phyloP scores from a whole-genome alignment of 345 rosid species.

The Anastatica hierochuntica region DNA sequence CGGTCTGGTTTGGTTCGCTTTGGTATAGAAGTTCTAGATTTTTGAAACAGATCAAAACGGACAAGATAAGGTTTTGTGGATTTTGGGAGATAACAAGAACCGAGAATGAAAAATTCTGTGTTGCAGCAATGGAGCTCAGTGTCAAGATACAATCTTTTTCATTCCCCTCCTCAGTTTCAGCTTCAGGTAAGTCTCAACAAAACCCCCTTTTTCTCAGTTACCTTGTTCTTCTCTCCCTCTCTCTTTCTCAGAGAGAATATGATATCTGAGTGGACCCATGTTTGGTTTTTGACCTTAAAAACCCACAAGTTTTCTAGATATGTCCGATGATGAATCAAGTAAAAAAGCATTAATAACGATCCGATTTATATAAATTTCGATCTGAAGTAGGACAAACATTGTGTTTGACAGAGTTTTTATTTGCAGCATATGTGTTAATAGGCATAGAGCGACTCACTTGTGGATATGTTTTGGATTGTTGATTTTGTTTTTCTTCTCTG shows the following conservation, averaged over 20 bases:
- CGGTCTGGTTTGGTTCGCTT: no score
- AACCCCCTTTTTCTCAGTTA: not conserved
- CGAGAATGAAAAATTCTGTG: not conserved
- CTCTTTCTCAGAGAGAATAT: not conserved
- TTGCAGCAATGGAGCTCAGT: slow-evolving; percentile 23
- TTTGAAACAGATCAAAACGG: no score
- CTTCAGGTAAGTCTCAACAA: slow-evolving; percentile 13
- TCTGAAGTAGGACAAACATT: not conserved
- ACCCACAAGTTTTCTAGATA: not conserved
- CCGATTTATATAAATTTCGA: not conserved
- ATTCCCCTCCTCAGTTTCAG: slow-evolving; percentile 5
- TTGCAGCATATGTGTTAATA: no score
- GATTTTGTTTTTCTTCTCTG: not conserved
- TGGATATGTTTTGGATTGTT: not conserved
- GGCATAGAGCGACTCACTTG: not conserved
- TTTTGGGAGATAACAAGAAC: slow-evolving; percentile 3
- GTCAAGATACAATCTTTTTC: slow-evolving; percentile 21
- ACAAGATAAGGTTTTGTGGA: slow-evolving; percentile 8
- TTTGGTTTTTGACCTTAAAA: not conserved
- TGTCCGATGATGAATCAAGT: not conserved
- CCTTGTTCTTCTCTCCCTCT: not conserved
- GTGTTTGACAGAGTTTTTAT: not conserved
- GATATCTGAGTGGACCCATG: not conserved
- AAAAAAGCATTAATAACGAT: not conserved
- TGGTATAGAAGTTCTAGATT: not conserved